These are phyloP conservation scores for Solanum lignicaule DNA, from an alignment of 257 asterid genomes.

Conservation along the genomic window DNA sequence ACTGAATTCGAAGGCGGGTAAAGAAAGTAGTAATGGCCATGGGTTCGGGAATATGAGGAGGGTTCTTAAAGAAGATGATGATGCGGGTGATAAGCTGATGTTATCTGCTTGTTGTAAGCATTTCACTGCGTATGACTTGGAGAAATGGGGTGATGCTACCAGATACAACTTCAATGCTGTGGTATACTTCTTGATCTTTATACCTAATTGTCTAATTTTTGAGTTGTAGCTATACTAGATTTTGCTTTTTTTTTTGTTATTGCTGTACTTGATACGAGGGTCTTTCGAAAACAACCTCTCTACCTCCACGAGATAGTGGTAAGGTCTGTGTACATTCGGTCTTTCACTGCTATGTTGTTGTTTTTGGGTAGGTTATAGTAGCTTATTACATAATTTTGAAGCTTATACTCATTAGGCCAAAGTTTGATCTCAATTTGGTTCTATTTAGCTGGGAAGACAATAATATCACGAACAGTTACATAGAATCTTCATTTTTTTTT, in stretches of 20 bases:
- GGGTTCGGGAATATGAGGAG: background rate
- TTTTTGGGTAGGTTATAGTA: background rate
- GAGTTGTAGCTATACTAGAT: background rate
- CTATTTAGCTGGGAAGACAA: background rate
- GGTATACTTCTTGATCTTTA: conserved; percentile 24
- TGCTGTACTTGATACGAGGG: background rate
- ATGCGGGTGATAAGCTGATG: conserved; percentile 29
- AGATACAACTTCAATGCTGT: conserved; percentile 78
- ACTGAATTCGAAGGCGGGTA: background rate
- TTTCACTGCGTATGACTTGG: conserved; percentile 86
- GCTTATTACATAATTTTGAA: background rate
- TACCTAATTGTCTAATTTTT: background rate
- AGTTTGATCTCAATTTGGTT: background rate
- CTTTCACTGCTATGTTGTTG: background rate
- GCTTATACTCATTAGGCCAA: background rate
- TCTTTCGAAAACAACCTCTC: background rate
- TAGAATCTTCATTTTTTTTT: background rate
- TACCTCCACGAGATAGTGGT: background rate
- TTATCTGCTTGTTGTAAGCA: conserved; percentile 96
- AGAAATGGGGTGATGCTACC: conserved; percentile 62
- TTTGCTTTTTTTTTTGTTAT: background rate
- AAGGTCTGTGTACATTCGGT: background rate
- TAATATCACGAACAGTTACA: background rate
- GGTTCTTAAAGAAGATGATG: conserved; percentile 17
- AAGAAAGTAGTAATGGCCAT: background rate